Conservation (phyloP, 164 flowering plant genomes). For the Vitis riparia region DNA sequence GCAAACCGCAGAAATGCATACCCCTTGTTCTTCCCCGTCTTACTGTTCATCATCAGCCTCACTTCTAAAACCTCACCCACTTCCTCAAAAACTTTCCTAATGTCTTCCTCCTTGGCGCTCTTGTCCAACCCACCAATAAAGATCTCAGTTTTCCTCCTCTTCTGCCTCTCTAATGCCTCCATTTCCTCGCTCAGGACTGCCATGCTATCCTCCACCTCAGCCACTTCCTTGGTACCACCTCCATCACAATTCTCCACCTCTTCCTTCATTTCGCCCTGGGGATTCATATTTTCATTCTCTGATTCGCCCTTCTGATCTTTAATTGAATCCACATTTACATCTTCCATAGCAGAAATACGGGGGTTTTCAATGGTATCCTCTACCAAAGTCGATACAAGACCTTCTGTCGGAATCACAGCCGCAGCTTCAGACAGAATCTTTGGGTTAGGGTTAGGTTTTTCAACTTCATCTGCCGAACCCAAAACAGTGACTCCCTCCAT, state of each 20-base stretch:
- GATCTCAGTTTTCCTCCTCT: constrained; percentile 33
- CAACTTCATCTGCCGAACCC: not conserved
- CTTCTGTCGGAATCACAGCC: too few relatives aligned
- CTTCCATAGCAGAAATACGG: not conserved
- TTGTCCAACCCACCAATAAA: constrained; percentile 46
- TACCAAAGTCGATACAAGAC: too few relatives aligned
- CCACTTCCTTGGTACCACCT: constrained; percentile 5
- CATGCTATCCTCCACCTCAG: not conserved
- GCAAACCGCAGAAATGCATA: constrained; percentile 41
- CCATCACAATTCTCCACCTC: constrained; percentile 1
- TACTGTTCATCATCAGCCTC: constrained; percentile 23
- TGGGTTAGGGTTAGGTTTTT: not conserved
- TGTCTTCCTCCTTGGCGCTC: constrained; percentile 38
- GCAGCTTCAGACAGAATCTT: not conserved
- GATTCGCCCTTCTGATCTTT: not conserved
- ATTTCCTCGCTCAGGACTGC: constrained; percentile 23
- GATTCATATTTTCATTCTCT: not conserved
- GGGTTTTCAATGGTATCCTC: too few relatives aligned
- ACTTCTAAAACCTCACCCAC: constrained; percentile 36
- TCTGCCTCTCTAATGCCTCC: constrained; percentile 34
- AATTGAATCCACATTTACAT: not conserved
- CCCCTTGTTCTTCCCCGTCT: constrained; percentile 37
- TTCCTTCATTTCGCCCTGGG: not conserved
- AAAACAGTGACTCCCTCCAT: not conserved
- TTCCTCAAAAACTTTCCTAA: constrained; percentile 33